A percentile compares a stretch with the other conserved stretches of the same genome.
These are phyloP conservation scores for Kurtzmaniella quercitrusa DNA, from an alignment of 1,139 yeast genomes.

Conservation along the genomic window DNA sequence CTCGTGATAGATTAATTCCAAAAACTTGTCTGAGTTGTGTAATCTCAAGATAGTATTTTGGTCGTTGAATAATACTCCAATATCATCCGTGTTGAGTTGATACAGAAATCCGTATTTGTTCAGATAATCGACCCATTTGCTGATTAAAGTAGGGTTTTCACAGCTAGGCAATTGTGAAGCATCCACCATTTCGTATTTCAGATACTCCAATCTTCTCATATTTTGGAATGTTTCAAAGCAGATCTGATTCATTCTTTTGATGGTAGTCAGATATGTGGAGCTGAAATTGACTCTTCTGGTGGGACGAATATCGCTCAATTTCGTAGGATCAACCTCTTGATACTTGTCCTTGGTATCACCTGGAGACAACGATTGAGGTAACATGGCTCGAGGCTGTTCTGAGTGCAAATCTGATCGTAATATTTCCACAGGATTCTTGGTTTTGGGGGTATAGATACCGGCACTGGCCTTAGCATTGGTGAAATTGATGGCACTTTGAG, in stretches of 20 bases:
- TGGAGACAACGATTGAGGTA: constrained; percentile 89
- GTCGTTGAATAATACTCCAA: constrained; percentile 88
- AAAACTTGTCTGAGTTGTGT: constrained; percentile 59
- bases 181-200: constrained; percentile 30
- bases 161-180: constrained; percentile 39
- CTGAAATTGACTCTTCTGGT: constrained; percentile 40
- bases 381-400: constrained; percentile 62
- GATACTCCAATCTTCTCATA: constrained; percentile 37
- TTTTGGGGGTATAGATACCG: constrained; percentile 56
- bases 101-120: constrained; percentile 95
- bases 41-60: constrained; percentile 74
- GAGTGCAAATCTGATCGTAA: constrained; percentile 67
- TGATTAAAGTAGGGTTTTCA: constrained; percentile 69
- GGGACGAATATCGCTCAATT: constrained; percentile 26
- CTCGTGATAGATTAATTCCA: constrained; percentile 56
- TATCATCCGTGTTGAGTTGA: constrained; percentile 83
- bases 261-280: constrained; percentile 36
- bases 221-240: constrained; percentile 41
- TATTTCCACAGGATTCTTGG: constrained; percentile 63
- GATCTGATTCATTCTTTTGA: constrained; percentile 34
- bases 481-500: constrained; percentile 69
- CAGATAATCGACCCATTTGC: constrained; percentile 98
- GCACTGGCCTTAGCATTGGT: constrained; percentile 59
- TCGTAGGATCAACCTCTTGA: constrained; percentile 57
- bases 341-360: constrained; percentile 87